Evolutionary conservation across 805 yeast genomes (phyloP), one percentile per base, ranked within the genome.

Genomic region (Yarrowia osloensis): DNA sequence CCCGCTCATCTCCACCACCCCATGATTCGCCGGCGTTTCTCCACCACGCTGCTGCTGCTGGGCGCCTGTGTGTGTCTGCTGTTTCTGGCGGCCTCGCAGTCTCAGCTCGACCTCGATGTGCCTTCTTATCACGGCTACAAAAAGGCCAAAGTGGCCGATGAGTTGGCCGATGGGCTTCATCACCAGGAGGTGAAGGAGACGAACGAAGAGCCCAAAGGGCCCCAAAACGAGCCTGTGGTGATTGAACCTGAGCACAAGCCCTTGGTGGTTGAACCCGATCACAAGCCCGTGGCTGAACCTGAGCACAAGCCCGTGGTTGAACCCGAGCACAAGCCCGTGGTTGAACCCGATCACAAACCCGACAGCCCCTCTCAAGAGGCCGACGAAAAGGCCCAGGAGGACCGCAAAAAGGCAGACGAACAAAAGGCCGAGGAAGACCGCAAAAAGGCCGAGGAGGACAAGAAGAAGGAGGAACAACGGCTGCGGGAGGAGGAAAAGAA

Each of bases 311-410:
- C 52, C 17, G 35, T 28, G 24, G 26, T 13, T 12, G 15, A 9
- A 22, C 31, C 31, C 31, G 28, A 31, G 28, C 70, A 72, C 67
- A 72, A 71, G 47, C 72, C 71, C 8, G 72, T 70, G 21, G 68
- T 73, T 42, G 73, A 29, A 31, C 44, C 49, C 4, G 19, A 69
- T n/a, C 69, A 72, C 65, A 72, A 71, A n/a, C n/a, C n/a, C n/a
- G n/a, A n/a, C n/a, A n/a, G n/a, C n/a, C n/a, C n/a, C n/a, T n/a
- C n/a, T n/a, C n/a, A n/a, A n/a, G n/a, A n/a, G 49, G 71, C 71
- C 9, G 72, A 71, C 21, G 68, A 73, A 40, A 74, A 31, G 19
- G 46, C 59, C n/a, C 35, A 28, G 39, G 39, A 40, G 28, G 65
- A 42, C 12, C 21, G 40, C 24, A 57, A 57, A 17, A 35, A 54